Base-by-base conservation (phyloP, 2,329 filamentous ascomycete genomes). In the Arthrocladium fulminans region DNA sequence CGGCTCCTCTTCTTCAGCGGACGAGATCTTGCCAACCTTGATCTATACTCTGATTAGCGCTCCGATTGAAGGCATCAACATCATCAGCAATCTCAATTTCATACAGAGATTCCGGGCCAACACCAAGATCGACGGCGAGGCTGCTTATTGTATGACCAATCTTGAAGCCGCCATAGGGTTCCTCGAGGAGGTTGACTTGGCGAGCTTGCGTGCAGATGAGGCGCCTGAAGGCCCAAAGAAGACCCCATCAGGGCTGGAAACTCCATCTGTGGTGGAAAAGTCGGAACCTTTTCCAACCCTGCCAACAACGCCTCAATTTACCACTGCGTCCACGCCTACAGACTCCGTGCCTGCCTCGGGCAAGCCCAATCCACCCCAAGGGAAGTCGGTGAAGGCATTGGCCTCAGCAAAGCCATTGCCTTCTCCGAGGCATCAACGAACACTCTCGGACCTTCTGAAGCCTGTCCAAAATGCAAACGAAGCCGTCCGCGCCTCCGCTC, bases 31-130 rank as follows among this genome's bases (percentile, higher is more conserved):
- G 64, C 92, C 92, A 0, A 95, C 94, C 65, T 76, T 98, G 54
- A 98, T 98, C 53, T 98, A 94, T 69, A 87, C 88, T 0, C 77
- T 98, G 51, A 94, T 98, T 62, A 96, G 88, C 2, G 83, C 89
- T 38, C 84, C 88, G 0, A 85, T 89, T 0, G 86, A 92, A 65
- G 79, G 83, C 27, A 82, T 97, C 41, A 86, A 89, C 64, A 84
- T 89, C 48, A 88, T 95, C 61, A 97, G 90, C 71, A 94, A 98
- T 63, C 73, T 94, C n/a, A 81, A 85, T 58, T 98, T 97, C 63
- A 88, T 97, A 56, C 89, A 97, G 63, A 75, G 85, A 53, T 98
- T 98, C 63, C 81, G 92, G 48, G 86, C 87, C 63, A 80, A 86
- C 45, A 82, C 74, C 54, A 95, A 90, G 60, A 78, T 97, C 30